Base-by-base conservation (phyloP, 2,329 filamentous ascomycete species). In the Botryotinia globosa region DNA sequence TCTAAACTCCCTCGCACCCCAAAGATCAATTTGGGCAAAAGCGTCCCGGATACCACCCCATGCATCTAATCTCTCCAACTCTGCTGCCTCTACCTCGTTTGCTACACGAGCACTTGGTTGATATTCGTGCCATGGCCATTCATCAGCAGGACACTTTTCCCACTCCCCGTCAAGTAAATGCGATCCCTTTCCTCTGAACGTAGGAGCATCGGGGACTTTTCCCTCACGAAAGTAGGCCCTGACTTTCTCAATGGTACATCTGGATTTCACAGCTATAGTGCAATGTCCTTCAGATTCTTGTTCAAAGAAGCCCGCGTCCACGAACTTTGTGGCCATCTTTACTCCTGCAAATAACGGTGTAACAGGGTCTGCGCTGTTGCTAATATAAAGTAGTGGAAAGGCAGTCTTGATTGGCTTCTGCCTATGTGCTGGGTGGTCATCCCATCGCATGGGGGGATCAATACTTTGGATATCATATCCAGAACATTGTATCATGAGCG, bases 301-400 rank as follows among this genome's bases (percentile, higher is more conserved):
- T 58, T 80, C 78, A 44, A 79, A 72, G 16, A 80, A 73, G 7
- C 78, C 78, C 9, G 79, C 74, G 45, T 75, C 77, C 5, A 74
- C 65, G 54, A 80, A 80, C 68, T 77, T 79, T 22, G 61, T 45
- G 1, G 79, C 76, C 78, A 80, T 80, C 32, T 77, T 77, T n/a
- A 81, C 71, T 20, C 79, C 74, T 4, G 77, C 77, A 3, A 66
- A 62, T 20, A 83, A 74, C 18, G 82, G 82, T 10, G 82, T 81
- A n/a, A 83, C 75, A 20, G 81, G 81, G 72, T 84, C 82, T 51
- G 80, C 75, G 6, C 80, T 83, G 44, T 83, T 84, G 66, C 82
- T 82, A 44, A 82, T 61, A 73, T 83, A 83, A 10, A 84, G 76
- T 45, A 83, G 78, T 20, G 82, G 82, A 72, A 82, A 83, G 10